Conservation (phyloP, 129 eudicot genomes). For the Chrysanthemum lavandulifolium region DNA sequence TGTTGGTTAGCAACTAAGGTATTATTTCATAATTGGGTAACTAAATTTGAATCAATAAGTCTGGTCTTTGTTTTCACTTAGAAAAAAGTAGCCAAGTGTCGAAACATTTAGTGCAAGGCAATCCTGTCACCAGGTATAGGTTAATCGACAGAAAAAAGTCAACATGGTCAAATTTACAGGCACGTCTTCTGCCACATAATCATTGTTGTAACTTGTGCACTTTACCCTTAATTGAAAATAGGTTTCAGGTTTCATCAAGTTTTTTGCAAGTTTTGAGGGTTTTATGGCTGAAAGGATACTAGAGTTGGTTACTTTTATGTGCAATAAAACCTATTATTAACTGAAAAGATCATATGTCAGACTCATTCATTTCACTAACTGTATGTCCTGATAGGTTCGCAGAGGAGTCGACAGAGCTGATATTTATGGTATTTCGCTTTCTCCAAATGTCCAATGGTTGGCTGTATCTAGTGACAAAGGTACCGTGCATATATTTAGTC, state of each 20-base stretch:
- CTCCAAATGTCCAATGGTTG: slow-evolving; percentile 91
- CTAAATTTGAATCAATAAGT: no score
- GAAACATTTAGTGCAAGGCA: not conserved
- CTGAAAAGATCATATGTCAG: slow-evolving; percentile 1
- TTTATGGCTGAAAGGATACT: no score
- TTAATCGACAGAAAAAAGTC: not conserved
- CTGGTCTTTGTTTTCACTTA: no score
- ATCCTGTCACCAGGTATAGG: not conserved
- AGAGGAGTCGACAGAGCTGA: slow-evolving; percentile 92
- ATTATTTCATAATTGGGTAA: not conserved
- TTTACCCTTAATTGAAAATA: not conserved
- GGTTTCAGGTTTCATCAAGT: no score
- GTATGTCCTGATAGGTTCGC: slow-evolving; percentile 63
- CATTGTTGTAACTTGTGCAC: not conserved
- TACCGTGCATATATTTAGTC: slow-evolving; percentile 87
- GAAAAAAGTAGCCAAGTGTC: not conserved
- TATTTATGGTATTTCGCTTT: slow-evolving; percentile 78
- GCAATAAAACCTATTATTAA: not conserved
- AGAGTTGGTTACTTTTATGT: no score
- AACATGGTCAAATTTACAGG: no score
- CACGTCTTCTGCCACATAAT: no score
- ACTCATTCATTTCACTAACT: not conserved
- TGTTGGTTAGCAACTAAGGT: not conserved
- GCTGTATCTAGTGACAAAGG: slow-evolving; percentile 98
- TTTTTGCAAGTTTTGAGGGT: no score